Percentiles rank a stretch among this genome's conserved stretches.
These are phyloP conservation scores for Penicillium frequentans DNA, from an alignment of 2,329 filamentous ascomycete genomes.

Conservation along the genomic window DNA sequence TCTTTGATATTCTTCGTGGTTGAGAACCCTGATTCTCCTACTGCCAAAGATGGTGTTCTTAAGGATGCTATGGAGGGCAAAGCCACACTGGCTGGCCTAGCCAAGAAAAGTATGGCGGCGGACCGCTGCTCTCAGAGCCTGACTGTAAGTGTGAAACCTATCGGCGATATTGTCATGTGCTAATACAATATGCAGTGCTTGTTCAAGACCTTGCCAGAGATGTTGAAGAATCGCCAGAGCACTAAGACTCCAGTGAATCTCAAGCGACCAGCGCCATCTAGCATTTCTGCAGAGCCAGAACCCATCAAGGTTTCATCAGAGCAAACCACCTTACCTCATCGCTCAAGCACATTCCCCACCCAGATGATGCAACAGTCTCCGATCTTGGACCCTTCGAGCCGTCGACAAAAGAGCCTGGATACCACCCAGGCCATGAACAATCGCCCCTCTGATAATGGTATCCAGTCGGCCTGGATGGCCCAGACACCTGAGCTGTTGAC, in stretches of 20 bases:
- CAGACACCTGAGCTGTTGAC: conserved; percentile 28
- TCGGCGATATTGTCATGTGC: neutral
- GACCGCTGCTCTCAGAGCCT: conserved; percentile 80
- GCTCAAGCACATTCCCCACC: conserved; percentile 43
- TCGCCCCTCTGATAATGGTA: conserved; percentile 17
- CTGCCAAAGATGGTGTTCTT: conserved; percentile 69
- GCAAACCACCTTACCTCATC: conserved; percentile 26
- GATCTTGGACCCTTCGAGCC: conserved; percentile 21
- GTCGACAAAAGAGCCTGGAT: conserved; percentile 33
- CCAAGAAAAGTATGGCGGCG: conserved; percentile 82
- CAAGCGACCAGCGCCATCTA: conserved; percentile 46
- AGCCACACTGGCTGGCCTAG: conserved; percentile 75
- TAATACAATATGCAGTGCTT: conserved; percentile 57
- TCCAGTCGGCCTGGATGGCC: conserved; percentile 27
- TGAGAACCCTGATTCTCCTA: conserved; percentile 62
- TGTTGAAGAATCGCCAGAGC: conserved; percentile 59
- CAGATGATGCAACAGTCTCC: conserved; percentile 30
- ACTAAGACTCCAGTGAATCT: conserved; percentile 49
- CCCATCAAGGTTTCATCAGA: conserved; percentile 17
- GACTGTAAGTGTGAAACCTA: conserved; percentile 56
- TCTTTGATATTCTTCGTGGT: conserved; percentile 64
- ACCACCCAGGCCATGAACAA: conserved; percentile 24
- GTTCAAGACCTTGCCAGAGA: conserved; percentile 79
- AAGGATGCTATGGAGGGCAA: conserved; percentile 83
- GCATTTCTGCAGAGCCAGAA: conserved; percentile 14